Percentiles rank a stretch among this genome's conserved stretches.
Conservation (phyloP, 805 yeast species). For the Candida berthetii region DNA sequence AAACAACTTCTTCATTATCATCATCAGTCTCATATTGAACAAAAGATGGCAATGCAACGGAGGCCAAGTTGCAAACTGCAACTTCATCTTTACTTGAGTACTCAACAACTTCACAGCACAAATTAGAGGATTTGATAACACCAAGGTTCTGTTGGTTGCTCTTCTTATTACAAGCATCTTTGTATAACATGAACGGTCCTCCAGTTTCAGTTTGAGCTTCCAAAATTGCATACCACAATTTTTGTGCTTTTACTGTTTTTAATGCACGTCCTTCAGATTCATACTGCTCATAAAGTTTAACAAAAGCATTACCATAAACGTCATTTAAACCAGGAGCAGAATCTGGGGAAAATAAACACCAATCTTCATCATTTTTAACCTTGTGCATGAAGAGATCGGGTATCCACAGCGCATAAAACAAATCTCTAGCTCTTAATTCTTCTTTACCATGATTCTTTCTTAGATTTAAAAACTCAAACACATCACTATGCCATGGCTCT, state of each 20-base stretch:
- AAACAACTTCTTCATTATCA: constrained; percentile 45
- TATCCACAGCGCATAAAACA: constrained; percentile 91
- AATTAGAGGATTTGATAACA: constrained; percentile 84
- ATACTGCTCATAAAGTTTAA: constrained; percentile 60
- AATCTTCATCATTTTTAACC: constrained; percentile 69
- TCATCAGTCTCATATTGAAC: constrained; percentile 42
- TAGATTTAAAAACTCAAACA: constrained; percentile 80
- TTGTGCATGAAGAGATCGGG: constrained; percentile 93
- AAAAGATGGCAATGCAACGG: constrained; percentile 82
- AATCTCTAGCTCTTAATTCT: constrained; percentile 88
- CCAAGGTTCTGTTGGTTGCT: constrained; percentile 93
- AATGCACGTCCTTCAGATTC: constrained; percentile 65
- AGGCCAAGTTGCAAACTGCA: constrained; percentile 94
- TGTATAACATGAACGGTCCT: constrained; percentile 90
- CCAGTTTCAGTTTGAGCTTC: constrained; percentile 97
- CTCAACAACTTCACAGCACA: constrained; percentile 93
- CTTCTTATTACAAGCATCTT: constrained; percentile 85
- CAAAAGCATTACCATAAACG: constrained; percentile 81
- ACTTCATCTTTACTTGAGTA: constrained; percentile 87
- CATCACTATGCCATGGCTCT: constrained; percentile 97
- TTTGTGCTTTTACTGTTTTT: constrained; percentile 78
- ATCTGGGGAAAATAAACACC: constrained; percentile 90
- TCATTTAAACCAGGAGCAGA: constrained; percentile 86
- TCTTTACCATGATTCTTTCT: constrained; percentile 95
- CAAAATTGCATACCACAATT: constrained; percentile 82